Base-by-base conservation (phyloP, 345 rosid species). In the Physaria fendleri region DNA sequence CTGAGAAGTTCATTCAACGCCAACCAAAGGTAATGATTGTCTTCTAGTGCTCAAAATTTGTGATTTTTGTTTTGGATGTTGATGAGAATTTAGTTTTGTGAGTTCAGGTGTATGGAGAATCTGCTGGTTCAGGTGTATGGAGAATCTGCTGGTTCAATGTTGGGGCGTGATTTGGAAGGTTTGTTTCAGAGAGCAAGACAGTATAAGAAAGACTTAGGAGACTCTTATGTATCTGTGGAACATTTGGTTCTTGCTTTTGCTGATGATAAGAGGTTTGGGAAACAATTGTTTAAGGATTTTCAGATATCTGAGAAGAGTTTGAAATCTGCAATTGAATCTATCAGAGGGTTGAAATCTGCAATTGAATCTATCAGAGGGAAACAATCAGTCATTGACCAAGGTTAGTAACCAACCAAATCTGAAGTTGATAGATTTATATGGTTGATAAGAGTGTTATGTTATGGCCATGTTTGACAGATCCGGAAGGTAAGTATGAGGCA, bases 401-500 rank as follows among this genome's bases (percentile, higher is more conserved):
- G 99, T 94, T 40, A 0, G 59, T 47, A 34, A 17, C 40, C 5
- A 34, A 17, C 40, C 5, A 21, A 0, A 28, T 14, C 27, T 33
- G 27, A 59, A 15, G 6, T 59, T 67, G 15, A 14, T 21, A 14
- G 3, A 48, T 30, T 24, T 23, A 14, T 16, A 2, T 12, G 29
- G 12, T 51, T 23, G 24, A 15, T 35, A 16, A 53, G 63, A 9
- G 59, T 6, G 33, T 23, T 15, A 33, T n/a, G n/a, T n/a, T n/a
- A 30, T 47, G 39, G 15, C 56, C 14, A 60, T 51, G 35, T 65
- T 29, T 48, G 67, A 30, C 79, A 94, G 99, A 89, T 77, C 97
- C 97, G 52, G 99, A 94, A 73, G 97, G 96, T 3, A 94, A 90
- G 84, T 90, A 94, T 25, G 99, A 94, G 78, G 90, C 96, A 54